Evolutionary conservation across 768 basidiomycete species (phyloP).

Genomic region (Xerocomellus amylosporus): DNA sequence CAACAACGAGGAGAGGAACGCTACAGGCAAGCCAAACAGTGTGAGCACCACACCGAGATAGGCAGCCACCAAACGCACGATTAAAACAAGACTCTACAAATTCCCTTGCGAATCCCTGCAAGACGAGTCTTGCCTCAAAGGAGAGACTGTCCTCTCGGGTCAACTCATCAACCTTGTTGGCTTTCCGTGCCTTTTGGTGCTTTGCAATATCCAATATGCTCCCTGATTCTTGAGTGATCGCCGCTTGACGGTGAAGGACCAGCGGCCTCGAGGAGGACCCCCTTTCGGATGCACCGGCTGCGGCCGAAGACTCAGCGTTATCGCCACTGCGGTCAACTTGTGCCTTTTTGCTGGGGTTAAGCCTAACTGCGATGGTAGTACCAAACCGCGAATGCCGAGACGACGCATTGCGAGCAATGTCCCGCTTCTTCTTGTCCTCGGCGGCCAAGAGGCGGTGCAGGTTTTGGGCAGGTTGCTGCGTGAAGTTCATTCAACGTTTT

Average conservation of each 20-base stretch:
- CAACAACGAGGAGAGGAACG: slow-evolving; percentile 80
- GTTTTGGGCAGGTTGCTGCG: slow-evolving; percentile 63
- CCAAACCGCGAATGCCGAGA: slow-evolving; percentile 96
- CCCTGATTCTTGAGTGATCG: slow-evolving; percentile 65
- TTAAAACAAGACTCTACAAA: slow-evolving; percentile 89
- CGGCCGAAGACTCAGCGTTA: slow-evolving; percentile 21
- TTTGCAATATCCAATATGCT: slow-evolving; percentile 70
- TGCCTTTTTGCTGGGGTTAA: slow-evolving; percentile 55
- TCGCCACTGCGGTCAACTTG: slow-evolving; percentile 19
- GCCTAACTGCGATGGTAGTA: slow-evolving; percentile 82
- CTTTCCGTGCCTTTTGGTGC: slow-evolving; percentile 57
- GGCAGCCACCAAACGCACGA: slow-evolving; percentile 48
- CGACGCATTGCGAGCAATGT: slow-evolving; percentile 51
- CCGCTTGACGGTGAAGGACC: slow-evolving; percentile 84
- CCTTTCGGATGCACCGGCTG: slow-evolving; percentile 20
- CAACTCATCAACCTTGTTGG: slow-evolving; percentile 63
- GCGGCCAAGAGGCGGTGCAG: slow-evolving; percentile 73
- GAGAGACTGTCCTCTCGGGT: slow-evolving; percentile 65
- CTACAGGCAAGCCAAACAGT: slow-evolving; percentile 39
- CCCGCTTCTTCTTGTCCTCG: slow-evolving; percentile 66
- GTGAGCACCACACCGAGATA: slow-evolving; percentile 18
- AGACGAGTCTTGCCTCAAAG: slow-evolving; percentile 55
- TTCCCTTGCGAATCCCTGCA: slow-evolving; percentile 67
- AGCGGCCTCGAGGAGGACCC: slow-evolving; percentile 47
- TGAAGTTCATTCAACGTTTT: slow-evolving; percentile 11